These are phyloP conservation scores for Globisporangium viniferum DNA, from an alignment of 352 stramenopile genomes.

Conservation along the genomic window DNA sequence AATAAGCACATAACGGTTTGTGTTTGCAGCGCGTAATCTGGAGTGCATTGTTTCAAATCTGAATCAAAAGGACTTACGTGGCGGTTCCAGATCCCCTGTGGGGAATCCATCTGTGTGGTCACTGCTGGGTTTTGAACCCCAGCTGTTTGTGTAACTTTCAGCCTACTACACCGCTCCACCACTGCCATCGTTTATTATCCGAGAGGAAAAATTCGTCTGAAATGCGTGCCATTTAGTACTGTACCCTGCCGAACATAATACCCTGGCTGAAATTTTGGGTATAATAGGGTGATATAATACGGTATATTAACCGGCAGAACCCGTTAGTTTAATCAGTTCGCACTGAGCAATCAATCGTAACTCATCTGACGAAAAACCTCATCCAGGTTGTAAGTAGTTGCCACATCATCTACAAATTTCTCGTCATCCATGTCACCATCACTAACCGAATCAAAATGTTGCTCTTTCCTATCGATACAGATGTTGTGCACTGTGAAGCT, in stretches of 20 bases:
- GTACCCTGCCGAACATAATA: slow-evolving; percentile 6
- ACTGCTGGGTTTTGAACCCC: slow-evolving; percentile 3
- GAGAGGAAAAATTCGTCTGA: slow-evolving; percentile 1
- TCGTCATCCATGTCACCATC: no score
- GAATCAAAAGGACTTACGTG: slow-evolving; percentile 6
- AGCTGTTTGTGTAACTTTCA: slow-evolving; percentile 5
- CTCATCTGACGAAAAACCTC: no score
- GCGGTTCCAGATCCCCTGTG: slow-evolving; percentile 3
- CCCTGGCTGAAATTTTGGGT: not conserved
- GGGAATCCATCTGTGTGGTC: not conserved
- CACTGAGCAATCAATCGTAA: no score
- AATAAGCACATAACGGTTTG: not conserved
- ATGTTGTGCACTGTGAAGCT: no score
- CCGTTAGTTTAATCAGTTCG: no score
- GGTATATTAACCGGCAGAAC: slow-evolving; percentile 5
- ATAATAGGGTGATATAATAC: not conserved
- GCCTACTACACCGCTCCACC: slow-evolving; percentile 1
- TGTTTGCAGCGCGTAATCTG: slow-evolving; percentile 6
- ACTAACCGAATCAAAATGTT: no score
- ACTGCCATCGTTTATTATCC: slow-evolving; percentile 7
- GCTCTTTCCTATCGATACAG: no score
- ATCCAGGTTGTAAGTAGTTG: no score
- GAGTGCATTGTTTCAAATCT: slow-evolving; percentile 1
- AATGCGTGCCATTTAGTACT: slow-evolving; percentile 2
- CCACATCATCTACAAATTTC: no score